Percentiles rank a stretch among this genome's conserved stretches.
Conservation (phyloP, 257 asterid genomes). For the Solanum gandarillasii region DNA sequence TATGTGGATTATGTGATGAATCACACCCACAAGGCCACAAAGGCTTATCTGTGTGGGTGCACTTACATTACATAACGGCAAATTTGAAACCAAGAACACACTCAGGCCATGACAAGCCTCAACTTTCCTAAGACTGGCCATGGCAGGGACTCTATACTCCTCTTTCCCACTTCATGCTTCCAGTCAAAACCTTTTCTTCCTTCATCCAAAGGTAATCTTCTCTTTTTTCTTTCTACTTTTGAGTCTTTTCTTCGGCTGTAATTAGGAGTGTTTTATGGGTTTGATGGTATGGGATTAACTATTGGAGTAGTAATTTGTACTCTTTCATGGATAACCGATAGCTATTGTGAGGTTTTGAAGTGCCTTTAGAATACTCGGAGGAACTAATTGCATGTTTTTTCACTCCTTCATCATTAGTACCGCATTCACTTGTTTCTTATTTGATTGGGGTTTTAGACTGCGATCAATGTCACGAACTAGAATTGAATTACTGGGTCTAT, state of each 20-base stretch:
- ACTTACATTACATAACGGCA: constrained; percentile 36
- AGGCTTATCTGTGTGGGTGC: constrained; percentile 9
- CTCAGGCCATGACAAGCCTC: constrained; percentile 36
- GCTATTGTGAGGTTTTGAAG: neutral
- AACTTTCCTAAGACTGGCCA: constrained; percentile 30
- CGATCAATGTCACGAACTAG: neutral
- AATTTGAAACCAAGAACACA: constrained; percentile 1
- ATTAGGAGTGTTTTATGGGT: neutral
- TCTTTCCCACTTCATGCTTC: constrained; percentile 26
- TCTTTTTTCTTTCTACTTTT: neutral
- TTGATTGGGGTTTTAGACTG: neutral
- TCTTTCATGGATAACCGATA: neutral
- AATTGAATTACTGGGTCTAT: neutral
- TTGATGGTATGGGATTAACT: neutral
- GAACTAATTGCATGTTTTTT: neutral
- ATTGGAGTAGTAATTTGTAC: neutral
- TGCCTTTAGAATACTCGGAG: neutral
- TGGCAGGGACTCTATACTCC: constrained; percentile 20
- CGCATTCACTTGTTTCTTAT: neutral
- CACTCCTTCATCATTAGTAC: neutral
- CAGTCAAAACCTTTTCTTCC: constrained; percentile 16
- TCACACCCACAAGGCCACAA: constrained; percentile 19
- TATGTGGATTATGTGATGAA: neutral
- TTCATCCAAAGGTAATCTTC: constrained; percentile 20
- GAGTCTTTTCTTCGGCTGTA: neutral